These are phyloP conservation scores for Primulina huaijiensis DNA, from an alignment of 257 asterid species.

Conservation along the genomic window DNA sequence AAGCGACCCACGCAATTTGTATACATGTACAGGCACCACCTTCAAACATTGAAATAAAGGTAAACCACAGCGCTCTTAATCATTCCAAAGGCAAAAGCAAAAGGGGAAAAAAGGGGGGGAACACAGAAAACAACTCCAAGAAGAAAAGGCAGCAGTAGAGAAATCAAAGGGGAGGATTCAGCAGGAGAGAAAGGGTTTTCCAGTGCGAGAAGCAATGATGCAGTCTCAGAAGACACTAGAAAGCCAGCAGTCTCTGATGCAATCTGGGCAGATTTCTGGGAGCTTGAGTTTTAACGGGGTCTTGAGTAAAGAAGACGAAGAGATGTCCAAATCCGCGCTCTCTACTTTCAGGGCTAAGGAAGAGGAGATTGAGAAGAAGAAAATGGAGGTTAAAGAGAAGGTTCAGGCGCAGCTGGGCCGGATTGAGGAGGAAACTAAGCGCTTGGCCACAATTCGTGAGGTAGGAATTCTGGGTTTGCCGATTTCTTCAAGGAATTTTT, in stretches of 20 bases:
- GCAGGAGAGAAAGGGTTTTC: background rate
- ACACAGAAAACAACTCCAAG: background rate
- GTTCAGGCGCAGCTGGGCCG: conserved; percentile 67
- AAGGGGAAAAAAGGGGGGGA: background rate
- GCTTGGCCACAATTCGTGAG: conserved; percentile 62
- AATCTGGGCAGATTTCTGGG: conserved; percentile 23
- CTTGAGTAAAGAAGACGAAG: conserved; percentile 56
- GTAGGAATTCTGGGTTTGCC: conserved; percentile 29
- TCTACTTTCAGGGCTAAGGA: conserved; percentile 70
- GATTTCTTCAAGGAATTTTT: background rate
- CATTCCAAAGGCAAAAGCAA: background rate
- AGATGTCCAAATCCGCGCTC: conserved; percentile 64
- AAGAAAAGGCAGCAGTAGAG: too few relatives aligned
- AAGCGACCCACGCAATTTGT: too few relatives aligned
- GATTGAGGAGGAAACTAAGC: conserved; percentile 70
- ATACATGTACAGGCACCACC: background rate
- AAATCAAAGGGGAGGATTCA: background rate
- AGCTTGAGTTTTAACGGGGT: conserved; percentile 48
- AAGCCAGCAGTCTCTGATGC: conserved; percentile 9
- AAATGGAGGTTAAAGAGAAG: conserved; percentile 54
- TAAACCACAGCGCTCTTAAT: background rate
- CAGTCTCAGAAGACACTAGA: conserved; percentile 16
- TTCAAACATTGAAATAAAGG: background rate
- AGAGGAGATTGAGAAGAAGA: conserved; percentile 78
- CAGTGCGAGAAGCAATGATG: background rate